phyloP scores from a whole-genome alignment of 768 basidiomycete genomes.

The Psilocybe cubensis region DNA sequence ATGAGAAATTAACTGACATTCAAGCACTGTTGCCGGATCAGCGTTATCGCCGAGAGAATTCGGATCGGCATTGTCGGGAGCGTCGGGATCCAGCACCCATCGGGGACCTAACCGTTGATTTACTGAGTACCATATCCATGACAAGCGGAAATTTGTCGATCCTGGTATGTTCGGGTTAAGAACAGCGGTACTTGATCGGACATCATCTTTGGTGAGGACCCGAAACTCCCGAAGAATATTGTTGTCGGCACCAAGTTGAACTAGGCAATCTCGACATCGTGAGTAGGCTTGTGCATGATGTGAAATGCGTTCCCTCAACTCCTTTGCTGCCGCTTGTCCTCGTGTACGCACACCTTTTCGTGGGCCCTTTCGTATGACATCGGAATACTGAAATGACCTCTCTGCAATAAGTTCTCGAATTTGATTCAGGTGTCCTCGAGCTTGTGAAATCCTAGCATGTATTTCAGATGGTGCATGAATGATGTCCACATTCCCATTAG shows the following conservation, averaged over 20 bases:
- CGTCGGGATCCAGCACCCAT: not conserved
- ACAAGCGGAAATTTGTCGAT: not conserved
- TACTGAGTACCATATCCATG: constrained; percentile 2
- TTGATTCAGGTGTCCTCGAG: no score
- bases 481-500: no score
- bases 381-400: no score
- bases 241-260: not conserved
- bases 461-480: no score
- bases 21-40: not conserved
- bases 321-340: no score
- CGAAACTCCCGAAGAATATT: not conserved
- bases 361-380: no score
- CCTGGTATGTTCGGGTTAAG: not conserved
- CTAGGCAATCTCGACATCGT: not conserved
- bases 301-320: no score
- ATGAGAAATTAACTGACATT: not conserved
- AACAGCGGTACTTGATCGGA: not conserved
- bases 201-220: not conserved
- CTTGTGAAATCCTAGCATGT: no score
- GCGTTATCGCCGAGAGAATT: no score
- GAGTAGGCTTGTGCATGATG: no score
- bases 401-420: no score
- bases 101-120: not conserved
- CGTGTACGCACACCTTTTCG: no score
- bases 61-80: not conserved